Percentiles rank a stretch among this genome's conserved stretches.
Conservation (phyloP, 176 grass and related monocot species). For the Paspalum notatum region DNA sequence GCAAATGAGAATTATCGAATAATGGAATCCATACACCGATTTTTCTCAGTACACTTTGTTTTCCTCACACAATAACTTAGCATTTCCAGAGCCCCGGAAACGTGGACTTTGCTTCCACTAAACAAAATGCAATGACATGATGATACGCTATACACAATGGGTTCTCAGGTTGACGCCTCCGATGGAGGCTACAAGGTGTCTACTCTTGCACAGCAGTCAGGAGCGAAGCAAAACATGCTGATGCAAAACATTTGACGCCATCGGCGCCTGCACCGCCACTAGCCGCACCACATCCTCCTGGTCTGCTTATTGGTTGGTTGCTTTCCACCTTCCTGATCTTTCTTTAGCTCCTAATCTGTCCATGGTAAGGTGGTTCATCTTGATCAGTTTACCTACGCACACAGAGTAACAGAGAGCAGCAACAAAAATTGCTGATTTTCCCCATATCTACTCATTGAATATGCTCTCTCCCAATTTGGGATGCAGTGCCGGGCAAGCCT, state of each 20-base stretch:
- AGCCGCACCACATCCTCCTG: slow-evolving; percentile 32
- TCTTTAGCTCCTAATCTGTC: slow-evolving; percentile 35
- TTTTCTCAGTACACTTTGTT: slow-evolving; percentile 29
- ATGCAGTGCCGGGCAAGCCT: slow-evolving; percentile 41
- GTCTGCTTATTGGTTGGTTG: slow-evolving; percentile 48
- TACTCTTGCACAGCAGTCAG: slow-evolving; percentile 41
- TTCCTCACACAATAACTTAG: slow-evolving; percentile 51
- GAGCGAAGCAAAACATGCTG: slow-evolving; percentile 44
- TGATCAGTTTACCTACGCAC: slow-evolving; percentile 53
- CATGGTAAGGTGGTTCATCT: slow-evolving; percentile 45
- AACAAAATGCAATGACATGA: slow-evolving; percentile 43
- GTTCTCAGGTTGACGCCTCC: slow-evolving; percentile 50
- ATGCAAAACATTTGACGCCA: slow-evolving; percentile 47
- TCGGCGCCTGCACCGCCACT: slow-evolving; percentile 33
- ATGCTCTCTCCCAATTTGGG: slow-evolving; percentile 35
- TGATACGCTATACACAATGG: slow-evolving; percentile 56
- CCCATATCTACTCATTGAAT: slow-evolving; percentile 39
- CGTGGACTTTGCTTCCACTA: slow-evolving; percentile 47
- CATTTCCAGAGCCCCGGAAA: slow-evolving; percentile 38
- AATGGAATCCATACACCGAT: slow-evolving; percentile 41
- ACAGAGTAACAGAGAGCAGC: slow-evolving; percentile 54
- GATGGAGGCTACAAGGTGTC: slow-evolving; percentile 35
- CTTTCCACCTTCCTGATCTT: slow-evolving; percentile 37
- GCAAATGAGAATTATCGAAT: slow-evolving; percentile 40
- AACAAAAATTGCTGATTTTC: slow-evolving; percentile 41